Percentiles rank a stretch among this genome's conserved stretches.
Evolutionary conservation across 225 moss, liverwort and hornwort species (phyloP).

Genomic region (Anthoceros angustus): DNA sequence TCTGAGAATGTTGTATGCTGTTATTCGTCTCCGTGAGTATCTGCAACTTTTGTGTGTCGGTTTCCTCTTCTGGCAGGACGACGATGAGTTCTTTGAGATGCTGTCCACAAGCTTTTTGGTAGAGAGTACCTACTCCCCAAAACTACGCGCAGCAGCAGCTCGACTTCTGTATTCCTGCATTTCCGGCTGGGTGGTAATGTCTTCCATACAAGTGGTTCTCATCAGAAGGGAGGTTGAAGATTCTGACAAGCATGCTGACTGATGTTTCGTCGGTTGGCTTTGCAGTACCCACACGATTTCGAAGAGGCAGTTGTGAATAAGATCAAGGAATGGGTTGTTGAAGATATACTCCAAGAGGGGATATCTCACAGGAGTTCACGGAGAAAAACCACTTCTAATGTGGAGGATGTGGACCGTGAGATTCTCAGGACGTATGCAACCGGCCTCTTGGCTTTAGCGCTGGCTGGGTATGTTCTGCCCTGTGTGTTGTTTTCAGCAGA

Average conservation of each 20-base stretch:
- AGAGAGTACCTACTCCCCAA: conserved; percentile 46
- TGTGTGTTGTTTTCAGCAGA: not conserved
- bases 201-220: not conserved
- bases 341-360: conserved; percentile 32
- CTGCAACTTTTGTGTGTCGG: not conserved
- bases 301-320: conserved; percentile 66
- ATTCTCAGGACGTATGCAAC: conserved; percentile 93
- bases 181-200: conserved; percentile 79
- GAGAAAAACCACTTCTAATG: conserved; percentile 25
- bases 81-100: conserved; percentile 96
- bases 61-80: conserved; percentile 39
- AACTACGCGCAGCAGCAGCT: conserved; percentile 71
- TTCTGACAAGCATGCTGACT: not conserved
- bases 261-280: conserved; percentile 10
- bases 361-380: conserved; percentile 14
- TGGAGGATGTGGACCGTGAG: conserved; percentile 40
- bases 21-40: not conserved
- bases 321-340: conserved; percentile 88
- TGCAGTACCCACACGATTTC: conserved; percentile 80
- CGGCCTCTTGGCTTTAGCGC: conserved; percentile 79
- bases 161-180: conserved; percentile 71
- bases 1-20: not conserved
- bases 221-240: not conserved
- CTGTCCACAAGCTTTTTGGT: conserved; percentile 61
- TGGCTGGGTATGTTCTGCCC: conserved; percentile 55